Evolutionary conservation across 305 asterid species (phyloP), one percentile per base, ranked within the genome.

Genomic region (Plantago coronopus): DNA sequence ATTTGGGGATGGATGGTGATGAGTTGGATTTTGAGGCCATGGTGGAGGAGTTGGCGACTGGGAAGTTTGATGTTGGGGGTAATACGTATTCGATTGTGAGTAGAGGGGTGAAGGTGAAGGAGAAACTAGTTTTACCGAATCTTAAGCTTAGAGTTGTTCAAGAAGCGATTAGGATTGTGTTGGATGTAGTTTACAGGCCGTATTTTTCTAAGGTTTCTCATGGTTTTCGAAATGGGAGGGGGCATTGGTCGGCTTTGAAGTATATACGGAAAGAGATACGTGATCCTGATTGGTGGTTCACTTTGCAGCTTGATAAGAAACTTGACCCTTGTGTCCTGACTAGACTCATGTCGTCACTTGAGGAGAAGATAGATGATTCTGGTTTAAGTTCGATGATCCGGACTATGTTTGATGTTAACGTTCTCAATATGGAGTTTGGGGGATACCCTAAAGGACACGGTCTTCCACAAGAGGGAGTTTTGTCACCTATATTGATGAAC

Each of bases 391-490:
- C 66, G 21, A 47, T 80, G 5, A 68, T 91, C 29, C 62, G 59
- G 65, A 69, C 71, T 54, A 88, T 88, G 91, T 88, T 76, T 68
- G 79, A 86, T 53, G 86, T 81, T 16, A 65, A 67, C 40, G 97
- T 78, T n/a, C 81, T 91, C 27, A 91, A 88, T 64, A 13, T 89
- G 68, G 95, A 91, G 76, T 91, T 91, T 63, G 96, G 98, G 34
- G 86, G 76, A 18, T 91, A 83, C 69, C 84, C 95, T 20, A 91
- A 91, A 75, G 95, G 98, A 45, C 94, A 83, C 14, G 98, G 98
- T 74, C 96, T 91, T 74, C 98, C 98, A 23, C 98, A 91, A 75
- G 98, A 91, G 78, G 98, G 98, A 57, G 78, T 78, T n/a, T 59
- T 91, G 70, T 84, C 96, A 12, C 98, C 98, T 18, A 81, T 91